A percentile compares a stretch with the other conserved stretches of the same genome.
These are phyloP conservation scores for Vicia villosa DNA, from an alignment of 306 rosid species.

Conservation along the genomic window DNA sequence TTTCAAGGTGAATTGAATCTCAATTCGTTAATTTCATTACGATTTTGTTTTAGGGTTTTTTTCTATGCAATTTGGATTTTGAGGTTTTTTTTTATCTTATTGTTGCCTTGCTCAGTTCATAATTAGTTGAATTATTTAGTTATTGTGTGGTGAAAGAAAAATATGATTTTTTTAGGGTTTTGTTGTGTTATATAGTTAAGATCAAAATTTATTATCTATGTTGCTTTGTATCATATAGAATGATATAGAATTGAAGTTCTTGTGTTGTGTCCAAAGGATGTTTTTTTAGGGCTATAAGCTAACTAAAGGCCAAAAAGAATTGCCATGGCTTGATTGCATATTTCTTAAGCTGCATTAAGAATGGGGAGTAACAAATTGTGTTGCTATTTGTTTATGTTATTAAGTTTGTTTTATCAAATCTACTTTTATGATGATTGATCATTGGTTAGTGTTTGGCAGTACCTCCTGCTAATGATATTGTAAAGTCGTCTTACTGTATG, in stretches of 20 bases:
- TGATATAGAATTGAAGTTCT: background rate
- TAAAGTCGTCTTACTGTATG: background rate
- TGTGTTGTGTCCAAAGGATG: background rate
- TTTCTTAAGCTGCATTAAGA: background rate
- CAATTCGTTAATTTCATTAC: background rate
- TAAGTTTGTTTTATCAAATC: background rate
- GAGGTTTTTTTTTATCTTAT: background rate
- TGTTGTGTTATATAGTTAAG: background rate
- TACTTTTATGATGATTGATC: slow-evolving; percentile 5
- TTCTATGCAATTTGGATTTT: background rate
- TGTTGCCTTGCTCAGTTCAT: background rate
- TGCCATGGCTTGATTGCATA: background rate
- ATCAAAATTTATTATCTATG: background rate
- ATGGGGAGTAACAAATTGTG: too few species aligned
- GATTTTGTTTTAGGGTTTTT: slow-evolving; percentile 2
- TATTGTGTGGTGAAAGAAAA: slow-evolving; percentile 3
- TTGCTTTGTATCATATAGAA: background rate
- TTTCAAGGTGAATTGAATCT: slow-evolving; percentile 54
- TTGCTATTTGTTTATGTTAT: too few species aligned
- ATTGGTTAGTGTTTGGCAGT: slow-evolving; percentile 15
- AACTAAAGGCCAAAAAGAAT: background rate
- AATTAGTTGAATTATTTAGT: slow-evolving; percentile 13
- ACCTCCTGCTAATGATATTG: slow-evolving; percentile 15
- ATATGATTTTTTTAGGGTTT: background rate
- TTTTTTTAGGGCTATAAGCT: background rate